Evolutionary conservation across 169 alveolate species (phyloP).

Genomic region (Cryptosporidium sp.): DNA sequence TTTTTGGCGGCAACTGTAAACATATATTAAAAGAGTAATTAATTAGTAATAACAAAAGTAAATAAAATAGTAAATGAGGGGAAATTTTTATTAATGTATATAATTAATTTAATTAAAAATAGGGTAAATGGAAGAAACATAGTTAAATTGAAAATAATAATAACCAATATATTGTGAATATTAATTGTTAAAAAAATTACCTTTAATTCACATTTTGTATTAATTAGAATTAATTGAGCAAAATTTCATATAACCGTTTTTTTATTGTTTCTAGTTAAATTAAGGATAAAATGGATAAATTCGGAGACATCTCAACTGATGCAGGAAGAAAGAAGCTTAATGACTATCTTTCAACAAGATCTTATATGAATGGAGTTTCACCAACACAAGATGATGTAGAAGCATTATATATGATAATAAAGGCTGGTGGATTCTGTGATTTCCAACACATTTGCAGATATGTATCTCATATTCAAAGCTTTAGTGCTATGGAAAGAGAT

Average conservation of each 20-base stretch:
- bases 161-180: background rate
- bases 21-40: background rate
- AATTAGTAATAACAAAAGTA: background rate
- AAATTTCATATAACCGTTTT: background rate
- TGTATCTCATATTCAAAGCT: constrained; percentile 35
- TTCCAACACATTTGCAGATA: constrained; percentile 45
- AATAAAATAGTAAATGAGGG: background rate
- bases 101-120: background rate
- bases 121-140: background rate
- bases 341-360: constrained; percentile 66
- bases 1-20: background rate
- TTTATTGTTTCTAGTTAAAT: background rate
- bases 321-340: constrained; percentile 42
- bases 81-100: background rate
- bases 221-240: constrained; percentile 3
- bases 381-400: constrained; percentile 73
- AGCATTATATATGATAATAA: constrained; percentile 15
- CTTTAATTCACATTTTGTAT: background rate
- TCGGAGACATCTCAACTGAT: constrained; percentile 67
- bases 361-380: constrained; percentile 52
- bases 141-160: background rate
- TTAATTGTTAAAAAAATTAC: background rate
- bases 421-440: constrained; percentile 30
- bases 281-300: constrained; percentile 25
- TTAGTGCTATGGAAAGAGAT: constrained; percentile 8